Percentiles rank a stretch among this genome's conserved stretches.
Conservation (phyloP, 345 rosid genomes). For the Hibiscus trionum region DNA sequence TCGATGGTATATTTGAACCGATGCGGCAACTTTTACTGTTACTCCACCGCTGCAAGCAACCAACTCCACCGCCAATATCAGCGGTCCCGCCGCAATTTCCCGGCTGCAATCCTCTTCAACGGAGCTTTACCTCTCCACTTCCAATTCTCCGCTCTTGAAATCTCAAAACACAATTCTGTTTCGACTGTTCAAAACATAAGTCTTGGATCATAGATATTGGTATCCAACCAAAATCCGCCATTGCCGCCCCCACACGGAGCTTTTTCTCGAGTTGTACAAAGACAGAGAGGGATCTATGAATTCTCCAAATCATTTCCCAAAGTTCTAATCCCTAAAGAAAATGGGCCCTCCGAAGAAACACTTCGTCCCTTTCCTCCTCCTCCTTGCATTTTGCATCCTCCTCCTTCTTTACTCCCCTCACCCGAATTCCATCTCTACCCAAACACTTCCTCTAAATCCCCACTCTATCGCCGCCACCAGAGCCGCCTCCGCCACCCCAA, state of each 20-base stretch:
- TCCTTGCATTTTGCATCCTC: conserved; percentile 38
- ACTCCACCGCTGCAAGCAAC: background rate
- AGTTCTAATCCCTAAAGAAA: conserved; percentile 18
- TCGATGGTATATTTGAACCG: background rate
- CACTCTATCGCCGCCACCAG: conserved; percentile 10
- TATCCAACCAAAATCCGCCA: background rate
- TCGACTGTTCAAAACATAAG: background rate
- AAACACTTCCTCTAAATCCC: conserved; percentile 2
- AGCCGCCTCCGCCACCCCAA: conserved; percentile 22
- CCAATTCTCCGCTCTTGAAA: background rate
- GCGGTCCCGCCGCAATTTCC: background rate
- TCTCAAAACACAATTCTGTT: background rate
- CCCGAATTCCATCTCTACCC: conserved; percentile 21
- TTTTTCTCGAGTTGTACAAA: background rate
- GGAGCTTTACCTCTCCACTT: background rate
- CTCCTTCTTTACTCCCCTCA: conserved; percentile 39
- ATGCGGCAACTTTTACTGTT: background rate
- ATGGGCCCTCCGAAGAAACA: conserved; percentile 34
- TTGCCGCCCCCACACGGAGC: background rate
- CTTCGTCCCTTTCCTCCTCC: conserved; percentile 26
- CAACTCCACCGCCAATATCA: background rate
- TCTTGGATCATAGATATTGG: background rate
- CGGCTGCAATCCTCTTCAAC: background rate
- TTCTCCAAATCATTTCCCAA: background rate
- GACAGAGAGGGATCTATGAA: background rate